Conservation (phyloP, 2,329 filamentous ascomycete genomes). For the Podosphaera fusca region DNA sequence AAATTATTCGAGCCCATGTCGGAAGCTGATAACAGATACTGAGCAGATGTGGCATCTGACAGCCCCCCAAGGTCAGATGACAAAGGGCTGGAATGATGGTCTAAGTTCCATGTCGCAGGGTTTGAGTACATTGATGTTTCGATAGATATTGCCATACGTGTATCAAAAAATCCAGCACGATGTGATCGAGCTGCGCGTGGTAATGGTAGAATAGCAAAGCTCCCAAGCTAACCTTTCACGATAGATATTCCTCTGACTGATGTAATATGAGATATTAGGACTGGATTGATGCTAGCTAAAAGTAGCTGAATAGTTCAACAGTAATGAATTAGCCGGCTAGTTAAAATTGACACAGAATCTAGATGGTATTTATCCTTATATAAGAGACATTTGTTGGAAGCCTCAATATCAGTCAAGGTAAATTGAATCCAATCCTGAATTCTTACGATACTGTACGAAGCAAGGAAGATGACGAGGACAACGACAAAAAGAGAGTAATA, state of each 20-base stretch:
- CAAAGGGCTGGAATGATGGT: slow-evolving; percentile 8
- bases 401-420: not conserved
- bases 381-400: not conserved
- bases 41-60: slow-evolving; percentile 13
- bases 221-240: not conserved
- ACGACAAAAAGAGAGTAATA: not conserved
- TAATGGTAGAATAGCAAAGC: not conserved
- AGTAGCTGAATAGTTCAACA: not conserved
- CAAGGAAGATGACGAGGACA: not conserved
- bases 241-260: not conserved
- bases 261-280: not conserved
- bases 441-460: not conserved
- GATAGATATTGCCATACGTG: slow-evolving; percentile 16
- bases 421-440: not conserved
- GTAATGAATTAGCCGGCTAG: not conserved
- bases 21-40: slow-evolving; percentile 11
- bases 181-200: slow-evolving; percentile 9
- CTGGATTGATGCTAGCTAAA: not conserved
- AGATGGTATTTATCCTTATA: not conserved
- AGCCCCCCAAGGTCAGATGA: slow-evolving; percentile 9
- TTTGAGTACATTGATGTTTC: slow-evolving; percentile 13
- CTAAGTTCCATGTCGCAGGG: slow-evolving; percentile 14
- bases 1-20: slow-evolving; percentile 12
- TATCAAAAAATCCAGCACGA: slow-evolving; percentile 4
- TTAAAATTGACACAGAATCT: not conserved